phyloP scores from a whole-genome alignment of 176 grass and related monocot species.

The Stipa capillata region DNA sequence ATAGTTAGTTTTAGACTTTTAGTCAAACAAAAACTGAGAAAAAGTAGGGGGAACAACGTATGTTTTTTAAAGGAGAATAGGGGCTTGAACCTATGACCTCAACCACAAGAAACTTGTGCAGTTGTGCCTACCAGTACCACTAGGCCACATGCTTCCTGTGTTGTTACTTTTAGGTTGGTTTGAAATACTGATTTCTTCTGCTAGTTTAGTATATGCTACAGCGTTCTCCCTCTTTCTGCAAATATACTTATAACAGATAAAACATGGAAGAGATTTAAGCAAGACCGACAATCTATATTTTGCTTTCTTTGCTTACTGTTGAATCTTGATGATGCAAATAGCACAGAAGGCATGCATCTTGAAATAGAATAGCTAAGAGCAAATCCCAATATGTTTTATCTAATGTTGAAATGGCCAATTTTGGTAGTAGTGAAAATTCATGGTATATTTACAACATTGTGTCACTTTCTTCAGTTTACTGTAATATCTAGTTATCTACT shows the following conservation, averaged over 20 bases:
- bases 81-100: not conserved
- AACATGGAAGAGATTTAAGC: not conserved
- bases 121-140: not conserved
- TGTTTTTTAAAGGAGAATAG: not conserved
- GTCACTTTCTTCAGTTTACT: not conserved
- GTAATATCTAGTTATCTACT: not conserved
- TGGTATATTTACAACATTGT: not conserved
- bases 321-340: not conserved
- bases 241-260: slow-evolving; percentile 5
- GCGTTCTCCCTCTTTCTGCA: not conserved
- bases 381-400: not conserved
- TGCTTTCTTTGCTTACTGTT: not conserved
- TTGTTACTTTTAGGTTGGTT: not conserved
- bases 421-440: not conserved
- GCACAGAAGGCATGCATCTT: not conserved
- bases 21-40: not conserved
- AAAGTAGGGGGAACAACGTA: not conserved
- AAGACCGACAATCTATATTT: not conserved
- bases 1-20: not conserved
- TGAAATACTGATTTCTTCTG: not conserved
- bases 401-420: not conserved
- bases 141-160: not conserved
- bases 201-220: not conserved
- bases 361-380: not conserved
- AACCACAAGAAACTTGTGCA: not conserved